Evolutionary conservation across 208 protist genomes (phyloP).

Genomic region (Zelonia costaricensis): DNA sequence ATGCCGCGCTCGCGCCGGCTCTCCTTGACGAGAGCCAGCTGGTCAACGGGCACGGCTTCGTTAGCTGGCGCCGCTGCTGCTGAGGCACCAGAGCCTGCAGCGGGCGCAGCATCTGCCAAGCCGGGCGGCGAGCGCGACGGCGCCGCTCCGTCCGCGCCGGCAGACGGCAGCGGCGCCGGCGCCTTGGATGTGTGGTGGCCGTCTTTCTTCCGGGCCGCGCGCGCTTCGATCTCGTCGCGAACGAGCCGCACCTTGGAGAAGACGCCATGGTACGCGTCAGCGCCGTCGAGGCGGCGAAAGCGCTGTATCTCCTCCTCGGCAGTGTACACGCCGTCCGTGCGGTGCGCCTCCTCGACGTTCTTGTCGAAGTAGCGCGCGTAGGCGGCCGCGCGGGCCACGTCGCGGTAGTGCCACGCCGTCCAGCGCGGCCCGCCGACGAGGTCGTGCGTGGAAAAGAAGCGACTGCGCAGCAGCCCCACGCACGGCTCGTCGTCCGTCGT

Average conservation of each 20-base stretch:
- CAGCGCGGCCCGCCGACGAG: constrained; percentile 79
- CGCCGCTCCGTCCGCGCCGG: background rate
- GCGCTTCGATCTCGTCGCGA: constrained; percentile 21
- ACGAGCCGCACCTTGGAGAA: constrained; percentile 34
- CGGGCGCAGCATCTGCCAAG: background rate
- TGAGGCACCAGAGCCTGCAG: background rate
- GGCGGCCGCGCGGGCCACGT: constrained; percentile 11
- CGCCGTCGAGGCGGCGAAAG: constrained; percentile 20
- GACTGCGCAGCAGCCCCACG: constrained; percentile 62
- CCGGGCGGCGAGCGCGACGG: background rate
- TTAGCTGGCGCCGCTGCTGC: background rate
- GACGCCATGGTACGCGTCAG: constrained; percentile 28
- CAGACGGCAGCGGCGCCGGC: background rate
- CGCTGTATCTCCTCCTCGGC: constrained; percentile 47
- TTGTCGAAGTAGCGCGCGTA: constrained; percentile 48
- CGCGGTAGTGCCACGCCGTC: constrained; percentile 77
- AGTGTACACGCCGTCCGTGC: constrained; percentile 28
- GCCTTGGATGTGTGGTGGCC: background rate
- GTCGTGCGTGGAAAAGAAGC: constrained; percentile 84
- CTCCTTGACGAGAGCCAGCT: constrained; percentile 40
- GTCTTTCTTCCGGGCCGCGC: constrained; percentile 1
- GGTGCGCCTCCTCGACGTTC: constrained; percentile 41
- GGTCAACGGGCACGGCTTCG: constrained; percentile 8
- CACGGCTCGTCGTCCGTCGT: constrained; percentile 70
- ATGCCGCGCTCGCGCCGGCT: constrained; percentile 37